Conservation (phyloP, 202 grass and related monocot species). For the Tripidium arundinaceum region DNA sequence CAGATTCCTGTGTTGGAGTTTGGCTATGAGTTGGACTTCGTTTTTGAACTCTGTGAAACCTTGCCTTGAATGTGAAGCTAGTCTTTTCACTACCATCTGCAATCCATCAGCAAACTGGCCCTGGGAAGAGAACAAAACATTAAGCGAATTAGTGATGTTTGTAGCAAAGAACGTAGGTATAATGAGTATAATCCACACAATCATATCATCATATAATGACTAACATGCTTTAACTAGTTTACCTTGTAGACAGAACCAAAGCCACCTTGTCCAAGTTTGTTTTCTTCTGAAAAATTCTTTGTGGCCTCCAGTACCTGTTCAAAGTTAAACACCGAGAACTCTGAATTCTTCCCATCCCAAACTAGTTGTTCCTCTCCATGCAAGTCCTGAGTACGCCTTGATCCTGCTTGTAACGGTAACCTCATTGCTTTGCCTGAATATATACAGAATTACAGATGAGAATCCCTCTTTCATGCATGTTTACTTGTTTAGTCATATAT, state of each 20-base stretch:
- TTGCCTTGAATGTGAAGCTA: slow-evolving; percentile 54
- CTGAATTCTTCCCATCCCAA: slow-evolving; percentile 18
- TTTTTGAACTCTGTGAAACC: slow-evolving; percentile 58
- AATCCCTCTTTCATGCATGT: background rate
- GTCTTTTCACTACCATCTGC: slow-evolving; percentile 47
- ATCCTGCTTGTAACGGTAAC: background rate
- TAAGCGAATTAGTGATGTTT: too few species aligned
- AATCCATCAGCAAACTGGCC: slow-evolving; percentile 29
- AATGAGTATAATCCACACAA: background rate
- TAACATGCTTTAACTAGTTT: background rate
- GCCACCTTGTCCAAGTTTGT: slow-evolving; percentile 52
- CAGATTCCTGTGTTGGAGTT: slow-evolving; percentile 58
- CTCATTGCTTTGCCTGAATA: background rate
- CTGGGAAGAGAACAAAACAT: background rate
- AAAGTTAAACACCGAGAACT: slow-evolving; percentile 33
- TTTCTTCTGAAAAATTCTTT: slow-evolving; percentile 39
- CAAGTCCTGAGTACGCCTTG: background rate
- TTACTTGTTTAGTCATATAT: background rate
- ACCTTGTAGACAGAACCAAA: slow-evolving; percentile 58
- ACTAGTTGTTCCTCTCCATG: background rate
- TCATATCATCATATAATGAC: too few species aligned
- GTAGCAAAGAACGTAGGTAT: background rate
- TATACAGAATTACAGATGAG: background rate
- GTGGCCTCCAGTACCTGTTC: slow-evolving; percentile 32
- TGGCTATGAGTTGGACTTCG: slow-evolving; percentile 57